Conservation (phyloP, 225 moss, liverwort and hornwort genomes). For the Ulota crispa region DNA sequence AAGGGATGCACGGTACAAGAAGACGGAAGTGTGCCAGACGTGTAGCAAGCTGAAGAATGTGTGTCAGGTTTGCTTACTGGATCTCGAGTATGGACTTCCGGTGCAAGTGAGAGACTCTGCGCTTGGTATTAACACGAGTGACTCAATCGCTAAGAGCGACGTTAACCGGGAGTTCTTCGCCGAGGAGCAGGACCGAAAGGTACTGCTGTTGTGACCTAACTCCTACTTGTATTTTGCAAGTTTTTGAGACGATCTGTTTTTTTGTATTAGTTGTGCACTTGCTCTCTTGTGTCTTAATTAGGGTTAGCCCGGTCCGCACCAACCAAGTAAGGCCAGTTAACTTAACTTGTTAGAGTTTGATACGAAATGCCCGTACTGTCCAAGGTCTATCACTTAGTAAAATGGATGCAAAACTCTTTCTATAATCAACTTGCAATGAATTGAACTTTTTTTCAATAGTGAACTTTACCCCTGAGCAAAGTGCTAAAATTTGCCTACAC, state of each 20-base stretch:
- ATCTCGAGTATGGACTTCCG: slow-evolving; percentile 93
- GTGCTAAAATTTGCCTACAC: not conserved
- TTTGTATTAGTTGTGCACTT: not conserved
- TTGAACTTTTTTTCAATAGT: not conserved
- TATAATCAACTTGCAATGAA: not conserved
- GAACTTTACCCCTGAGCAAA: not conserved
- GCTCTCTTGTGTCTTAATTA: not conserved
- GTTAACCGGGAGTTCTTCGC: slow-evolving; percentile 98
- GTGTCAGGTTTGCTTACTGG: slow-evolving; percentile 95
- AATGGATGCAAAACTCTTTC: not conserved
- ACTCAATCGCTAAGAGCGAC: slow-evolving; percentile 91
- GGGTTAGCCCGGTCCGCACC: not conserved
- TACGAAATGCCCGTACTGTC: not conserved
- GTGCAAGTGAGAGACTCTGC: slow-evolving; percentile 97
- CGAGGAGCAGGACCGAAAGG: slow-evolving; percentile 99
- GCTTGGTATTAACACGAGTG: slow-evolving; percentile 80
- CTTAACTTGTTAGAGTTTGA: not conserved
- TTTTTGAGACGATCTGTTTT: not conserved
- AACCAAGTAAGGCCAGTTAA: not conserved
- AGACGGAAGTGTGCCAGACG: slow-evolving; percentile 96
- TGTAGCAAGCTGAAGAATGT: slow-evolving; percentile 99
- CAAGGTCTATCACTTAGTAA: not conserved
- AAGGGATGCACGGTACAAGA: slow-evolving; percentile 96
- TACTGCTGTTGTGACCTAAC: slow-evolving; percentile 1
- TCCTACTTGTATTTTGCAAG: not conserved